Evolutionary conservation across 1,139 yeast species (phyloP).

Genomic region (Kazachstania sp.): DNA sequence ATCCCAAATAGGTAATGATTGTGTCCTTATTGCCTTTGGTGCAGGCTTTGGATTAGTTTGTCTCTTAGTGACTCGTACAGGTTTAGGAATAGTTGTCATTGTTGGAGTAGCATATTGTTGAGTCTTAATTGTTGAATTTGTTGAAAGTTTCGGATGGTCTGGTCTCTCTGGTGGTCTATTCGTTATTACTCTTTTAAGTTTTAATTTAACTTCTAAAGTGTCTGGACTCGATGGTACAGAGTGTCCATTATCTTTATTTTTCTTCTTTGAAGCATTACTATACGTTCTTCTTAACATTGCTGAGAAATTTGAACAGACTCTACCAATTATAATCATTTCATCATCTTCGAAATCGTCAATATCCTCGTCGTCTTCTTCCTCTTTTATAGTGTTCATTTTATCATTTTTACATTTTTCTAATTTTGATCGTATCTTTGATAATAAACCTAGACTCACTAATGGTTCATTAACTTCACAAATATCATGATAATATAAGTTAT

Average conservation of each 20-base stretch:
- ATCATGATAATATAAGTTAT: conserved; percentile 65
- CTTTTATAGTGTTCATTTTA: conserved; percentile 14
- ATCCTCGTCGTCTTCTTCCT: conserved; percentile 12
- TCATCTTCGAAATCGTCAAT: conserved; percentile 20
- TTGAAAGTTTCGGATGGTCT: neutral
- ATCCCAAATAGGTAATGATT: conserved; percentile 53
- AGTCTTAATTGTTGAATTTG: neutral
- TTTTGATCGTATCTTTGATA: conserved; percentile 38
- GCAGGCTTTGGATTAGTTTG: conserved; percentile 34
- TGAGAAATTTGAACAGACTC: conserved; percentile 62
- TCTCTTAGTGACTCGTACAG: conserved; percentile 11
- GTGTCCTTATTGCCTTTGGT: conserved; percentile 56
- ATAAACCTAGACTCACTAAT: conserved; percentile 61
- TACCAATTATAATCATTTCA: conserved; percentile 49
- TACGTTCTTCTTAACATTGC: conserved; percentile 44
- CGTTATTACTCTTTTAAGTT: conserved; percentile 38
- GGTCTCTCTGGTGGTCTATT: neutral
- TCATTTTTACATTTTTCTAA: conserved; percentile 7
- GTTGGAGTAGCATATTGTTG: conserved; percentile 3
- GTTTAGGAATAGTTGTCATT: neutral
- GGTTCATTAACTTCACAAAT: conserved; percentile 72
- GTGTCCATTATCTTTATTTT: neutral
- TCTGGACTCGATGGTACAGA: conserved; percentile 26
- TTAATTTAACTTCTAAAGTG: conserved; percentile 58
- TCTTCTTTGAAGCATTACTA: conserved; percentile 32